phyloP scores from a whole-genome alignment of 78 protist species.

The Dictyostelium citrinum region DNA sequence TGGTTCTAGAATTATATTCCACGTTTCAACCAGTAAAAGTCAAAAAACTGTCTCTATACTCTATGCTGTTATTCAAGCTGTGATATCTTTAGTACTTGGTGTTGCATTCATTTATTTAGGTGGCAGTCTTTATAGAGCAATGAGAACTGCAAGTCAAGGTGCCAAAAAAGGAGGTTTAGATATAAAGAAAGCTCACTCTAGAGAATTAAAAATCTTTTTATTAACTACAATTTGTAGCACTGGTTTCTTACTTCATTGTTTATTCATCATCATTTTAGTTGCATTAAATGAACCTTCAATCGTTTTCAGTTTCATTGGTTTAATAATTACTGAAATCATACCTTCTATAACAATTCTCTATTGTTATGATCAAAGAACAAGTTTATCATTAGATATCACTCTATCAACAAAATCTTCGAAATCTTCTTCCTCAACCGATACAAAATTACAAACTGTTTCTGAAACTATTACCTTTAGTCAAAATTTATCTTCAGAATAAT shows the following conservation, averaged over 20 bases:
- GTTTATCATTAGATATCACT: not conserved
- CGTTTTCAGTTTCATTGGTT: not conserved
- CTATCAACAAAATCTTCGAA: not conserved
- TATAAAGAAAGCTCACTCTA: not conserved
- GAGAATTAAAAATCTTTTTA: not conserved
- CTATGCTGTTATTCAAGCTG: conserved; percentile 20
- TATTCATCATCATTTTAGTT: not conserved
- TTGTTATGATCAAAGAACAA: conserved; percentile 10
- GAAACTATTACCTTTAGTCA: not conserved
- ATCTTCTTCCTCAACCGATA: not conserved
- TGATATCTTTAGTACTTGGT: not conserved
- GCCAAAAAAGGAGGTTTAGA: not conserved
- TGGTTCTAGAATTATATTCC: not conserved
- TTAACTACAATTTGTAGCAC: not conserved
- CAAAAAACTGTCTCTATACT: not conserved
- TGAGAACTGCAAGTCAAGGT: not conserved
- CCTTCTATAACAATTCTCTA: conserved; percentile 3
- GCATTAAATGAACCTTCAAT: not conserved
- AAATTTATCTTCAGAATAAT: not conserved
- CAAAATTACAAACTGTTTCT: not conserved
- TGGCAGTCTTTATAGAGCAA: not conserved
- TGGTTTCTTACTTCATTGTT: conserved; percentile 15
- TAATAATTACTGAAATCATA: not conserved
- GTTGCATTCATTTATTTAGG: not conserved
- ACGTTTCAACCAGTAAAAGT: not conserved